Base-by-base conservation (phyloP, 768 basidiomycete genomes). In the Boletus sensibilis region DNA sequence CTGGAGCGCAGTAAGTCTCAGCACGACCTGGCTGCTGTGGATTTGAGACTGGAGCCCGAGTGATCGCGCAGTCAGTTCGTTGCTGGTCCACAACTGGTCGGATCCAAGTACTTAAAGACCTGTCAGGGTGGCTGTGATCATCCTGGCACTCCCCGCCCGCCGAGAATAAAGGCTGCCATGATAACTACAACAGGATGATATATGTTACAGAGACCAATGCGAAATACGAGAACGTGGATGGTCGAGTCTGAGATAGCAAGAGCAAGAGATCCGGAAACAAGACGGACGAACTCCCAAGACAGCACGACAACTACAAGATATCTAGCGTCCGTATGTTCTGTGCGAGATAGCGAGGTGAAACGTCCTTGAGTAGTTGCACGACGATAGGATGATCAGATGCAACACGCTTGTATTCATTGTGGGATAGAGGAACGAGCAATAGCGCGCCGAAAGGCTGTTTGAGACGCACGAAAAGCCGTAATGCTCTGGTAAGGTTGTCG, bases 1-100 rank as follows among this genome's bases (percentile, higher is more conserved):
- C 58, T 60, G 58, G 23, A n/a, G 45, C 56, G 45, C 45, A 57
- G 56, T 9, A 18, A 11, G 21, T 18, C 37, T 20, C n/a, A 27
- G n/a, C n/a, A 31, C 13, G 45, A 25, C 14, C 48, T 35, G 11
- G 33, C 23, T n/a, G 35, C 23, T 37, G 23, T 49, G 35, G 23
- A 25, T 25, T 16, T 42, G 41, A 3, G 14, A 23, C 16, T 25
- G 9, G 37, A 1, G 18, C 27, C 10, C 6, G 21, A 35, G 1
- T 37, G 39, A 42, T 27, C 29, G 29, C 41, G 50, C 50, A 51
- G 50, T 46, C 29, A 13, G 16, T 42, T 2, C 16, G 27, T 46
- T 21, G 40, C 42, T 16, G 31, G 6, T n/a, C n/a, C n/a, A n/a
- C n/a, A n/a, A n/a, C n/a, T n/a, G n/a, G n/a, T n/a, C n/a, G n/a